Base-by-base conservation (phyloP, 73 alveolate species). In the Paramecium sexaurelia region DNA sequence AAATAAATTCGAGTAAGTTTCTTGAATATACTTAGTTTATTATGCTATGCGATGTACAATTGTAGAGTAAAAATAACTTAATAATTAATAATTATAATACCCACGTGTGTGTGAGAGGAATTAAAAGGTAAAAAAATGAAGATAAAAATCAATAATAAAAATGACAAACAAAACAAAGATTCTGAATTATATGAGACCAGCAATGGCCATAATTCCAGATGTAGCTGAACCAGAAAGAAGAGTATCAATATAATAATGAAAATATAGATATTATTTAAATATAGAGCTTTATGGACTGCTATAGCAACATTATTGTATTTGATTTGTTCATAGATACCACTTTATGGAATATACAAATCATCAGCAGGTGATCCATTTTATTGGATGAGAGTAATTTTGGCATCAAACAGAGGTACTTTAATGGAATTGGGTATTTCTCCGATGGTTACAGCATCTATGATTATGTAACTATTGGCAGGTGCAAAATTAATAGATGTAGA, bases 401-500 rank as follows among this genome's bases (percentile, higher is more conserved):
- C 99, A 51, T 98, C 99, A 19, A 99, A 99, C 93, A 97, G 99
- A 95, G 99, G 99, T 75, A 97, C 99, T 22, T 96, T 99, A 71
- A 99, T 99, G 99, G 99, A 99, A 96, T 95, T 97, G 75, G 99
- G 99, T 83, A 99, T 98, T 57, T 95, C 99, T 33, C 99, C 99
- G 55, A 99, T 98, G 92, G 99, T 99, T 91, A 99, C 99, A 90
- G 92, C 99, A 35, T 99, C 99, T 19, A 98, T 98, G 99, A 95
- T 99, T 83, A 97, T 99, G 99, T 99, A 99, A 95, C 95, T 99
- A 55, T 96, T 99, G 35, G 99, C 99, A 1, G 99, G 99, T 41
- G 97, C 99, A 26, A 93, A 95, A 85, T 97, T 98, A 85, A 97
- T 98, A 41, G 99, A 98, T 43, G 99, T 98, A 24, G 99, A 98